Evolutionary conservation across 2,329 filamentous ascomycete genomes (phyloP).

Genomic region (Phyllosticta capitalensis): DNA sequence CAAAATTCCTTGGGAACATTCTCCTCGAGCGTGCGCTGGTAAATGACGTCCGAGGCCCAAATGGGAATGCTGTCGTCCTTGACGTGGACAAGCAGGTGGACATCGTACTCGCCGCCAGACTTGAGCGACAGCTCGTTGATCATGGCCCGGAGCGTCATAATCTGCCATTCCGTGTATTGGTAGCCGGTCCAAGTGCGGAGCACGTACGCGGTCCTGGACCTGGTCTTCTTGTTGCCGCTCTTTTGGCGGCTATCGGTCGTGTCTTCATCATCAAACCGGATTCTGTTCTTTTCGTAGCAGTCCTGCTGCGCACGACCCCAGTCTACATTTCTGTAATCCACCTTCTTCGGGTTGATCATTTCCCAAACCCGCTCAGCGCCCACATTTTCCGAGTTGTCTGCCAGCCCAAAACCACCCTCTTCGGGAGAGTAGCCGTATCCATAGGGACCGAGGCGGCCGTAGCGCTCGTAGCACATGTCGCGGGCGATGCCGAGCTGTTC

Average conservation of each 20-base stretch:
- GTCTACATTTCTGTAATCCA: conserved; percentile 39
- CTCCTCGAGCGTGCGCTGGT: conserved; percentile 55
- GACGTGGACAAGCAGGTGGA: conserved; percentile 77
- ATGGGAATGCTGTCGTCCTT: conserved; percentile 67
- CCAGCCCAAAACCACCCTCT: conserved; percentile 41
- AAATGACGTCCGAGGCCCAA: conserved; percentile 65
- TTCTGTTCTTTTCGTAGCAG: conserved; percentile 41
- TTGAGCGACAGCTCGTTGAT: conserved; percentile 73
- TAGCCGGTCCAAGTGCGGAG: conserved; percentile 79
- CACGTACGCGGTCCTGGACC: conserved; percentile 66
- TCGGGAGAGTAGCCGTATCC: conserved; percentile 40
- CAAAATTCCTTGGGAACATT: conserved; percentile 75
- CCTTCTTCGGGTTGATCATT: conserved; percentile 43
- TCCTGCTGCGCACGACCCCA: conserved; percentile 40
- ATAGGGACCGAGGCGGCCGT: conserved; percentile 41
- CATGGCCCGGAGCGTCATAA: conserved; percentile 71
- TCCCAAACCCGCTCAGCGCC: conserved; percentile 44
- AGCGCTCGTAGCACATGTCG: conserved; percentile 42
- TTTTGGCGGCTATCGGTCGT: conserved; percentile 16
- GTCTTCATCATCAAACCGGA: conserved; percentile 32
- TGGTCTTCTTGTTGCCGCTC: conserved; percentile 30
- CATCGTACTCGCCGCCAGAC: conserved; percentile 77
- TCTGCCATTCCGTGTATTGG: conserved; percentile 66
- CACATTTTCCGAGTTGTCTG: conserved; percentile 33
- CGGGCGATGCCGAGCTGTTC: conserved; percentile 37